These are phyloP conservation scores for Lactarius sanguifluus DNA, from an alignment of 768 basidiomycete species.

Conservation along the genomic window DNA sequence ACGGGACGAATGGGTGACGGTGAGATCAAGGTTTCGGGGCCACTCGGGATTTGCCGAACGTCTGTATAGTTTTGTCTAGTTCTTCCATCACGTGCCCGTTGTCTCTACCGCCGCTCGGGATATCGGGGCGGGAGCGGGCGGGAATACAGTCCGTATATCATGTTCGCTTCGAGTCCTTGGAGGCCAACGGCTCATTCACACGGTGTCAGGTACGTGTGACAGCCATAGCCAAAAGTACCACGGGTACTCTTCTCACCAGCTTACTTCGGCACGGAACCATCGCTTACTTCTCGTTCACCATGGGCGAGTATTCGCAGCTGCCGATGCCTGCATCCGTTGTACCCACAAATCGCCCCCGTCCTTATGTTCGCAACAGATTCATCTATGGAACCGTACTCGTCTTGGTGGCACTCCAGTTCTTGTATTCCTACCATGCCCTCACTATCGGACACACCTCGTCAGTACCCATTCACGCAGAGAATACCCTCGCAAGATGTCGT, in stretches of 20 bases:
- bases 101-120: too few species aligned
- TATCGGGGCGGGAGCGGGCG: background rate
- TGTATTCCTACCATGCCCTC: background rate
- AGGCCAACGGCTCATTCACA: too few species aligned
- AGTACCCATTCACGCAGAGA: constrained; percentile 19
- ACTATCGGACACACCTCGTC: background rate
- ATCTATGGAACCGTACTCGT: background rate
- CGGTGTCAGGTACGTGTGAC: too few species aligned
- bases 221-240: too few species aligned
- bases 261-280: background rate
- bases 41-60: constrained; percentile 18
- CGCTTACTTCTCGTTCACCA: background rate
- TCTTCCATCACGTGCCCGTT: constrained; percentile 6
- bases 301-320: background rate
- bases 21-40: constrained; percentile 18
- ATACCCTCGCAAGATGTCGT: constrained; percentile 38
- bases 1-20: background rate
- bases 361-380: background rate
- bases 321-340: background rate
- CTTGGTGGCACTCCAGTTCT: constrained; percentile 14
- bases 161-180: too few species aligned
- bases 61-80: constrained; percentile 12
- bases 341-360: background rate
- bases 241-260: background rate
- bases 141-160: too few species aligned